Conservation (phyloP, 495 filamentous ascomycete genomes). For the Apiosordaria backusii region DNA sequence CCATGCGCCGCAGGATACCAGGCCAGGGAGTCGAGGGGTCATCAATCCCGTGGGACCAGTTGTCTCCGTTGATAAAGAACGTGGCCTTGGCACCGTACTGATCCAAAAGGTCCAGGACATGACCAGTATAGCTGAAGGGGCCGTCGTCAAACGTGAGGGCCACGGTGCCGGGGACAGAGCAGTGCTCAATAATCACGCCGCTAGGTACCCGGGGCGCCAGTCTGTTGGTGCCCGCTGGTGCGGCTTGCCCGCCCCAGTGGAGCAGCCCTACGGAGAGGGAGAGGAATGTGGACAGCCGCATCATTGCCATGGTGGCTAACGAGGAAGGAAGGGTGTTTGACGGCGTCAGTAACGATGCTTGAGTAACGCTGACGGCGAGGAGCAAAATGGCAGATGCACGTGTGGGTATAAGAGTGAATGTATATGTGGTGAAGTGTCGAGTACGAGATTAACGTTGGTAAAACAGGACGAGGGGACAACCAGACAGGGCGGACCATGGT, state of each 20-base stretch:
- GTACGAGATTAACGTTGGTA: not conserved
- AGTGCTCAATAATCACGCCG: constrained; percentile 52
- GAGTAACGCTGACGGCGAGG: constrained; percentile 6
- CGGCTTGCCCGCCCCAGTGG: constrained; percentile 8
- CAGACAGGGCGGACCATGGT: not conserved
- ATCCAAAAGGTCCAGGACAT: constrained; percentile 31
- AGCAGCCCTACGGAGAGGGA: constrained; percentile 15
- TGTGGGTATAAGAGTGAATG: not conserved
- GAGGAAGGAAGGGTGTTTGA: not conserved
- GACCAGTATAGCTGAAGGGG: constrained; percentile 36
- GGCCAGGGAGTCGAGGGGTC: constrained; percentile 36
- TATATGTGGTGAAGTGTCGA: not conserved
- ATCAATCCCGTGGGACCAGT: constrained; percentile 55
- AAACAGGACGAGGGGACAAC: not conserved
- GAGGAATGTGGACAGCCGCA: constrained; percentile 10
- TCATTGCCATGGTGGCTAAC: constrained; percentile 5
- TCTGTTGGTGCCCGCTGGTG: constrained; percentile 7
- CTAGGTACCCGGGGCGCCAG: constrained; percentile 17
- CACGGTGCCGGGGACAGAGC: constrained; percentile 45
- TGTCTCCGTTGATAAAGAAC: constrained; percentile 70
- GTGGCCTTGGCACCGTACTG: constrained; percentile 59
- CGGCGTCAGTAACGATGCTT: constrained; percentile 5
- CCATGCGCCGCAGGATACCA: constrained; percentile 30
- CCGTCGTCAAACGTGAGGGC: constrained; percentile 48
- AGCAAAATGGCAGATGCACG: not conserved